A percentile compares a stretch with the other conserved stretches of the same genome.
Evolutionary conservation across 768 basidiomycete genomes (phyloP).

Genomic region (Nidularia pulvinata): DNA sequence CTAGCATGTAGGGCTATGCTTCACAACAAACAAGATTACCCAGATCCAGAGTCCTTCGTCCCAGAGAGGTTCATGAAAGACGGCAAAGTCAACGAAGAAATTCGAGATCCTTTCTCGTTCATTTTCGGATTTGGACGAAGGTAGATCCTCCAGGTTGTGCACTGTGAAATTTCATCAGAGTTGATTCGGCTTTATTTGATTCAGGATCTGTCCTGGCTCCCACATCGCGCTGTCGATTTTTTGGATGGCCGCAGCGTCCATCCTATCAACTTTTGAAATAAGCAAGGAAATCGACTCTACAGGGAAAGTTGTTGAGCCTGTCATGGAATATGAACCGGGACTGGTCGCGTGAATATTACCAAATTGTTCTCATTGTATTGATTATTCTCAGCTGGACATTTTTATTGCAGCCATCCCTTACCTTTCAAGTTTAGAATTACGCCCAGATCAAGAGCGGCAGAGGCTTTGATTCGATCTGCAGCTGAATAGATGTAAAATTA

Average conservation of each 20-base stretch:
- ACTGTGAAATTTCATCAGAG: no score
- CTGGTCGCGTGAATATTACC: no score
- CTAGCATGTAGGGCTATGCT: constrained; percentile 14
- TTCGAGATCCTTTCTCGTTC: neutral
- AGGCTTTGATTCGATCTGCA: no score
- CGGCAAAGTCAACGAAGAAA: neutral
- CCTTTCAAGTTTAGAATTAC: no score
- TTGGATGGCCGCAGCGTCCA: neutral
- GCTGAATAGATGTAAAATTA: no score
- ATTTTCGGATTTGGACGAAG: constrained; percentile 2
- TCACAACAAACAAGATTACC: neutral
- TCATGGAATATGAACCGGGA: no score
- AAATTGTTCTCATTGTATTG: no score
- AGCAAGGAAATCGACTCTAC: no score
- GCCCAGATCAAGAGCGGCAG: no score
- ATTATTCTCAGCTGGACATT: no score
- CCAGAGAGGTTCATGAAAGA: constrained; percentile 13
- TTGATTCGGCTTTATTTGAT: neutral
- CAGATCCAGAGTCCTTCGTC: constrained; percentile 11
- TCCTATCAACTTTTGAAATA: neutral
- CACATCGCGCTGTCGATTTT: neutral
- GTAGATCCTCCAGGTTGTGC: neutral
- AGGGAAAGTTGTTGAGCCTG: no score
- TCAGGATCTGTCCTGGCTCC: neutral
- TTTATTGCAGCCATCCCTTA: no score